phyloP scores from a whole-genome alignment of 2,329 filamentous ascomycete genomes.

The Sarocladium brachiariae region DNA sequence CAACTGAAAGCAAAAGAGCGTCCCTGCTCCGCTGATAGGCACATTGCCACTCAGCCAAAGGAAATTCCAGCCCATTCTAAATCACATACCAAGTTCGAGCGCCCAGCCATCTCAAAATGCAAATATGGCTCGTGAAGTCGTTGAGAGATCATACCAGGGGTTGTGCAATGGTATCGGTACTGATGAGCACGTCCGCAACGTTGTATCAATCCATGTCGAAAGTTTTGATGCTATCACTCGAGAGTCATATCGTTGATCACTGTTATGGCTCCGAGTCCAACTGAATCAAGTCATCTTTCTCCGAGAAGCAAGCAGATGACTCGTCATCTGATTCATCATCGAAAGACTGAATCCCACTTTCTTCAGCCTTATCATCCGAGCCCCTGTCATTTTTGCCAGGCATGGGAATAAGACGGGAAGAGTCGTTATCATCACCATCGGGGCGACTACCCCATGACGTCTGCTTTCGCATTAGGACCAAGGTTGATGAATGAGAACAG shows the following conservation, averaged over 20 bases:
- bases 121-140: constrained; percentile 5
- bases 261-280: background rate
- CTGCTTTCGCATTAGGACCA: constrained; percentile 37
- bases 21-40: background rate
- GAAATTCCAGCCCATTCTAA: background rate
- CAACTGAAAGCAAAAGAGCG: background rate
- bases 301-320: background rate
- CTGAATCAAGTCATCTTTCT: background rate
- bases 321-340: constrained; percentile 6
- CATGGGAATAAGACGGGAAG: constrained; percentile 5
- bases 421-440: constrained; percentile 80
- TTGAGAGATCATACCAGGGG: constrained; percentile 2
- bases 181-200: background rate
- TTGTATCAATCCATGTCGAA: background rate
- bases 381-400: background rate
- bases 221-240: background rate
- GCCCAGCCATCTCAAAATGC: background rate
- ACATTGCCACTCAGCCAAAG: background rate
- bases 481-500: background rate
- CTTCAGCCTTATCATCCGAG: background rate
- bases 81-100: background rate
- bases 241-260: background rate
- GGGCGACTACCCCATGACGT: constrained; percentile 94
- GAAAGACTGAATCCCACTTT: background rate
- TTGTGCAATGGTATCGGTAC: background rate